phyloP scores from a whole-genome alignment of 257 asterid genomes.

The Primulina eburnea region DNA sequence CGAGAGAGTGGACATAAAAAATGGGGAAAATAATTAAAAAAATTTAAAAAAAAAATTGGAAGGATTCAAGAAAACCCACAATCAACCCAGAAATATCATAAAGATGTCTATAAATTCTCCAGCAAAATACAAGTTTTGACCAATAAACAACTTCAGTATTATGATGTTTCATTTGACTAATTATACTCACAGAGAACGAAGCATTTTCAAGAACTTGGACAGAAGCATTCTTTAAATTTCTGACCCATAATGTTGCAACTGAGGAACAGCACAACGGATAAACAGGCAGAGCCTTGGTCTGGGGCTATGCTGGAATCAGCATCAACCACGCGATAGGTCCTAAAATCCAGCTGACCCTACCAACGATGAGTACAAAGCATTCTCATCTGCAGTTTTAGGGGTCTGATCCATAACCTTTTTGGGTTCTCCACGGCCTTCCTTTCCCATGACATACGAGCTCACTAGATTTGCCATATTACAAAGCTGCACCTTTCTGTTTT shows the following conservation, averaged over 20 bases:
- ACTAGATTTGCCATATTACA: conserved; percentile 53
- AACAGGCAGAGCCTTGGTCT: not conserved
- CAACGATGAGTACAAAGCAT: conserved; percentile 74
- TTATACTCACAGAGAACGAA: not conserved
- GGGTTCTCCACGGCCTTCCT: conserved; percentile 24
- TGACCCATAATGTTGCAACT: not conserved
- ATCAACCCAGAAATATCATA: too few species aligned
- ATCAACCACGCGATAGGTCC: not conserved
- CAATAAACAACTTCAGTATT: too few species aligned
- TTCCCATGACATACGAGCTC: conserved; percentile 26
- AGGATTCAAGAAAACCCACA: too few species aligned
- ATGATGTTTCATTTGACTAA: not conserved
- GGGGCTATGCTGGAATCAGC: not conserved
- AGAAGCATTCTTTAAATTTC: not conserved
- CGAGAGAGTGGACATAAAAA: too few species aligned
- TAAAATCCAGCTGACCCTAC: conserved; percentile 94
- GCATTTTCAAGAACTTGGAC: not conserved
- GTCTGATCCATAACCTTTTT: conserved; percentile 31
- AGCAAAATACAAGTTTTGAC: not conserved
- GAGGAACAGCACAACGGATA: not conserved
- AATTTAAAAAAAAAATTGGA: too few species aligned
- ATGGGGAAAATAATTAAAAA: too few species aligned
- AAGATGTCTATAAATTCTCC: not conserved
- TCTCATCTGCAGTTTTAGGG: conserved; percentile 55
- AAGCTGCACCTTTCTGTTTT: conserved; percentile 54